phyloP scores from a whole-genome alignment of 1,139 yeast genomes.

The Candida freyschussii region DNA sequence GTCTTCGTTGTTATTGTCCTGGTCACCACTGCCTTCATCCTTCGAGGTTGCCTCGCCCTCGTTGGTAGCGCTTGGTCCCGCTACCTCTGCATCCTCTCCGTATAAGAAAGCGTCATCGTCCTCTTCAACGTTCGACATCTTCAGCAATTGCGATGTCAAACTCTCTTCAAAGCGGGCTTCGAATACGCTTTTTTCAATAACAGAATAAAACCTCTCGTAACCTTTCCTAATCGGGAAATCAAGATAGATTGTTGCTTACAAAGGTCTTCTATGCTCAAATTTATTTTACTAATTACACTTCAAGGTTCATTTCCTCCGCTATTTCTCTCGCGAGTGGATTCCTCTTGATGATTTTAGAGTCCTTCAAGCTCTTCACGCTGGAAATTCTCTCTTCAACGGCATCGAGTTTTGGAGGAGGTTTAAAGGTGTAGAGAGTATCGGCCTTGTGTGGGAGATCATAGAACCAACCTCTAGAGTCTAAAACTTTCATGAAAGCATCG shows the following conservation, averaged over 20 bases:
- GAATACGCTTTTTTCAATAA: no score
- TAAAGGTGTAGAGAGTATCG: conserved; percentile 31
- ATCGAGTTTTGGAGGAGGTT: conserved; percentile 3
- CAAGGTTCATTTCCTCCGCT: conserved; percentile 15
- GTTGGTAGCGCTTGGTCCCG: conserved; percentile 1
- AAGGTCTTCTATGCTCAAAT: not conserved
- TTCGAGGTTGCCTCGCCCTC: conserved; percentile 12
- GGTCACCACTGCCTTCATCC: conserved; percentile 24
- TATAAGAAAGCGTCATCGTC: conserved; percentile 85
- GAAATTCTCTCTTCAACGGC: conserved; percentile 1
- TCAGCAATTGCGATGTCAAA: no score
- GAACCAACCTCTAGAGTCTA: conserved; percentile 62
- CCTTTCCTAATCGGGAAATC: conserved; percentile 2
- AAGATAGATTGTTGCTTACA: no score
- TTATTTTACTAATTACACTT: conserved; percentile 1
- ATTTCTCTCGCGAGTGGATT: conserved; percentile 19
- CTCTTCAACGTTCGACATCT: conserved; percentile 34
- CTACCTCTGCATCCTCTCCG: conserved; percentile 44
- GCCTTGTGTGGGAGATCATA: conserved; percentile 48
- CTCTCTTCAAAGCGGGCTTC: no score
- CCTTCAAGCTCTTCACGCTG: conserved; percentile 3
- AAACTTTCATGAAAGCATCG: conserved; percentile 55
- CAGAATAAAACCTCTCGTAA: no score
- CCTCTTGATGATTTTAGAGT: conserved; percentile 14
- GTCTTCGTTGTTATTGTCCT: conserved; percentile 31